Conservation (phyloP, 2,329 filamentous ascomycete species). For the Paecilomyces fulvus region DNA sequence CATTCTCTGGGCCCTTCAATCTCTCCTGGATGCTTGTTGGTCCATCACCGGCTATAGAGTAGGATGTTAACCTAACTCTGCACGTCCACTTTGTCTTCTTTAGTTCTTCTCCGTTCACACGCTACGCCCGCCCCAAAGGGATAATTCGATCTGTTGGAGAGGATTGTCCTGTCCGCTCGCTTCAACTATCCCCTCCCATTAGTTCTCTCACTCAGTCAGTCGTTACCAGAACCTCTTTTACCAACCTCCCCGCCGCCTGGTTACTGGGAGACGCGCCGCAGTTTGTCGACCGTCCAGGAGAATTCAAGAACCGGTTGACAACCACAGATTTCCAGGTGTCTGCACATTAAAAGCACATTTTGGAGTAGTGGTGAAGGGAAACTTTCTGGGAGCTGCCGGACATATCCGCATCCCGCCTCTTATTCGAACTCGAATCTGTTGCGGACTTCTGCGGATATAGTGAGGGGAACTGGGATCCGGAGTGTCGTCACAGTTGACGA, state of each 20-base stretch:
- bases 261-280: not conserved
- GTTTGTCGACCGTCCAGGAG: not conserved
- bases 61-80: not conserved
- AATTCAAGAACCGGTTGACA: not conserved
- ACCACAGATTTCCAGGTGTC: not conserved
- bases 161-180: slow-evolving; percentile 17
- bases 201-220: slow-evolving; percentile 2
- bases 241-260: not conserved
- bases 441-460: not conserved
- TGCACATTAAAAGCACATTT: not conserved
- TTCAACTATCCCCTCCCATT: slow-evolving; percentile 1
- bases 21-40: not conserved
- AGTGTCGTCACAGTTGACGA: slow-evolving; percentile 4
- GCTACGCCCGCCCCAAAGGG: not conserved
- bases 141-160: not conserved
- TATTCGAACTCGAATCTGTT: not conserved
- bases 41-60: not conserved
- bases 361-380: not conserved
- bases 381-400: not conserved
- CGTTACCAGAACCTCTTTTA: slow-evolving; percentile 4
- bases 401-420: not conserved
- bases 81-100: not conserved
- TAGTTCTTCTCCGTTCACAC: not conserved
- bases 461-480: not conserved
- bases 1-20: not conserved